phyloP scores from a whole-genome alignment of 2,329 filamentous ascomycete species.

The Exophiala phaeomuriformis region DNA sequence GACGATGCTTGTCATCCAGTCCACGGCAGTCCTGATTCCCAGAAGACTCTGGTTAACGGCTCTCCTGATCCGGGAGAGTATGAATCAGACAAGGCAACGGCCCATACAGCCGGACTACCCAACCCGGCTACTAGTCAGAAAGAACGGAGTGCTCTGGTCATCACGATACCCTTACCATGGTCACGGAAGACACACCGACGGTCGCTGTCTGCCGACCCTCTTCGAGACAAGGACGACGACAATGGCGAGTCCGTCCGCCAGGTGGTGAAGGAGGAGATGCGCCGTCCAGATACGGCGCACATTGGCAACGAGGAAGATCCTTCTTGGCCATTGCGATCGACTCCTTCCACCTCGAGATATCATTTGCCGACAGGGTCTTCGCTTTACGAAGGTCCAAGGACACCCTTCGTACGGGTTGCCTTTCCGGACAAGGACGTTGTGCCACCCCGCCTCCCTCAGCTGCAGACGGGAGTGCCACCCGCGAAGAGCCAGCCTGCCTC shows the following conservation, averaged over 20 bases:
- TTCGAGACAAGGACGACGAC: not conserved
- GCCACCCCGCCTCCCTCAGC: constrained; percentile 85
- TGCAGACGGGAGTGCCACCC: constrained; percentile 55
- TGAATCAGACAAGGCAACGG: constrained; percentile 6
- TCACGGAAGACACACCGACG: constrained; percentile 17
- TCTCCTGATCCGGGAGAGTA: constrained; percentile 11
- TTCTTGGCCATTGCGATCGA: too few species aligned
- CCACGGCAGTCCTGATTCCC: constrained; percentile 20
- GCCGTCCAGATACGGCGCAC: too few species aligned
- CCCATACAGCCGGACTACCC: constrained; percentile 1
- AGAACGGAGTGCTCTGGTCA: constrained; percentile 18
- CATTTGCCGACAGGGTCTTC: too few species aligned
- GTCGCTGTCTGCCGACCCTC: constrained; percentile 10
- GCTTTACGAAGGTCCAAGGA: constrained; percentile 17
- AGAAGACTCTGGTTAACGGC: constrained; percentile 20
- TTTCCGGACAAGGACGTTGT: constrained; percentile 70
- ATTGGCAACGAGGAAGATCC: too few species aligned
- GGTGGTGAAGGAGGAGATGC: not conserved
- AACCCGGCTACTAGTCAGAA: constrained; percentile 12
- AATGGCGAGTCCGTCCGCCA: not conserved
- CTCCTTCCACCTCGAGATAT: too few species aligned
- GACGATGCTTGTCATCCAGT: constrained; percentile 10
- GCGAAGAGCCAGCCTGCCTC: constrained; percentile 28
- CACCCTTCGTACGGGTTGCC: constrained; percentile 14
- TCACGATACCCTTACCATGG: constrained; percentile 23